A percentile compares a stretch with the other conserved stretches of the same genome.
Conservation (phyloP, 2,329 filamentous ascomycete genomes). For the Colletotrichum limetticola region DNA sequence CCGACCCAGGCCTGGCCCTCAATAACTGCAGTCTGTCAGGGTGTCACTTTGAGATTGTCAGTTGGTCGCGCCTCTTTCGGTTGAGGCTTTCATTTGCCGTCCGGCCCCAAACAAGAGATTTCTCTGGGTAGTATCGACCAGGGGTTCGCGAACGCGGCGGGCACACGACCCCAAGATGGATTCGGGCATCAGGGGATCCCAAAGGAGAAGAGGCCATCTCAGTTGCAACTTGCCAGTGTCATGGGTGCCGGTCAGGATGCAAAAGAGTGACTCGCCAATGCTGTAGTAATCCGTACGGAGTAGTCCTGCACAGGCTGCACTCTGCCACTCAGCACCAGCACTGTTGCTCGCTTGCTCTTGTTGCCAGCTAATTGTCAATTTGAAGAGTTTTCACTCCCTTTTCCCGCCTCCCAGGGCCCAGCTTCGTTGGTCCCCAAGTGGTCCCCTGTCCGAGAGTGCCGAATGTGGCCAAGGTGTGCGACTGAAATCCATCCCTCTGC, state of each 20-base stretch:
- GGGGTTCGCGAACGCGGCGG: neutral
- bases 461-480: neutral
- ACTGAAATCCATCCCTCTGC: neutral
- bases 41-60: conserved; percentile 14
- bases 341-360: conserved; percentile 2
- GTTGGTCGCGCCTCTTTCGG: conserved; percentile 3
- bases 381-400: conserved; percentile 1
- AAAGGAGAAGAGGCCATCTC: conserved; percentile 4
- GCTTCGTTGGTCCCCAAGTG: neutral
- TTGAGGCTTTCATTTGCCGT: conserved; percentile 27
- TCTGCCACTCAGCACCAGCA: neutral
- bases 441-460: conserved; percentile 12
- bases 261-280: neutral
- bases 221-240: neutral
- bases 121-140: conserved; percentile 5
- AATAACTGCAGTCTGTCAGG: neutral
- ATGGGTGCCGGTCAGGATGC: neutral
- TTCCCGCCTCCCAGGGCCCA: neutral
- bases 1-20: conserved; percentile 1
- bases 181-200: conserved; percentile 14
- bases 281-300: neutral
- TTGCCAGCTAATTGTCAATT: neutral
- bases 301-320: neutral
- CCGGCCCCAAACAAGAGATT: neutral
- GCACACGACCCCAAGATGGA: conserved; percentile 5